Evolutionary conservation across 1,284 basidiomycete genomes (phyloP).

Genomic region (Phellopilus nigrolimitatus): DNA sequence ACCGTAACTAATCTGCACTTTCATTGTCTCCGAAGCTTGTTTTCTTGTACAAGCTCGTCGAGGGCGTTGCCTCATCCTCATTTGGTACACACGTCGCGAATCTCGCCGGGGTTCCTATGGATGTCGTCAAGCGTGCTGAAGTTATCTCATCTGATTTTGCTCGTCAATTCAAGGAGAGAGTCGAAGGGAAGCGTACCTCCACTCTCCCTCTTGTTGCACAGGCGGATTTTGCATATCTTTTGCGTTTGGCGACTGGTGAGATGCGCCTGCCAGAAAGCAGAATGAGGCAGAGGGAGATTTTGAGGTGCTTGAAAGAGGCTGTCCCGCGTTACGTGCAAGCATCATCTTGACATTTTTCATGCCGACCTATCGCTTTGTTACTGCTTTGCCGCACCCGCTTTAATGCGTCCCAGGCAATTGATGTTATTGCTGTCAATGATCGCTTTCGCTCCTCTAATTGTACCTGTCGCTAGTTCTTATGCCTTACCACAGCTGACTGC

Average conservation of each 20-base stretch:
- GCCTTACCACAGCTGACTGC: too few relatives aligned
- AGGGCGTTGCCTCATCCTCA: conserved; percentile 84
- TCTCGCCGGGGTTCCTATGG: conserved; percentile 74
- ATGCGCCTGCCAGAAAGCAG: conserved; percentile 44
- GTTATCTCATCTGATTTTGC: conserved; percentile 86
- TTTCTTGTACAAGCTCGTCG: conserved; percentile 90
- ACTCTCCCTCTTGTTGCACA: conserved; percentile 73
- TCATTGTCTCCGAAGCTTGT: conserved; percentile 51
- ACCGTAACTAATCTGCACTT: conserved; percentile 6
- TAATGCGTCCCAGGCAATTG: too few relatives aligned
- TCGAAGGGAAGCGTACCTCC: conserved; percentile 59
- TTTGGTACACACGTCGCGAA: conserved; percentile 93
- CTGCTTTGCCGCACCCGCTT: too few relatives aligned
- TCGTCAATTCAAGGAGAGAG: conserved; percentile 73
- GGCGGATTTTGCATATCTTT: conserved; percentile 82
- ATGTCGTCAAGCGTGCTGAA: conserved; percentile 85
- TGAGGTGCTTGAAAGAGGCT: conserved; percentile 50
- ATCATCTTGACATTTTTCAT: background rate
- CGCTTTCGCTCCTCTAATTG: too few relatives aligned
- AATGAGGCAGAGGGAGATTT: conserved; percentile 46
- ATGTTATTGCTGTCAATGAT: conserved; percentile 2
- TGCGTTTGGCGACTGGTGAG: conserved; percentile 51
- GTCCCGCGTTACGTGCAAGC: conserved; percentile 26
- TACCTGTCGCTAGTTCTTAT: too few relatives aligned
- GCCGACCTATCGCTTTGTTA: background rate